These are phyloP conservation scores for Tolypocladium amazonense DNA, from an alignment of 2,329 filamentous ascomycete species.

Conservation along the genomic window DNA sequence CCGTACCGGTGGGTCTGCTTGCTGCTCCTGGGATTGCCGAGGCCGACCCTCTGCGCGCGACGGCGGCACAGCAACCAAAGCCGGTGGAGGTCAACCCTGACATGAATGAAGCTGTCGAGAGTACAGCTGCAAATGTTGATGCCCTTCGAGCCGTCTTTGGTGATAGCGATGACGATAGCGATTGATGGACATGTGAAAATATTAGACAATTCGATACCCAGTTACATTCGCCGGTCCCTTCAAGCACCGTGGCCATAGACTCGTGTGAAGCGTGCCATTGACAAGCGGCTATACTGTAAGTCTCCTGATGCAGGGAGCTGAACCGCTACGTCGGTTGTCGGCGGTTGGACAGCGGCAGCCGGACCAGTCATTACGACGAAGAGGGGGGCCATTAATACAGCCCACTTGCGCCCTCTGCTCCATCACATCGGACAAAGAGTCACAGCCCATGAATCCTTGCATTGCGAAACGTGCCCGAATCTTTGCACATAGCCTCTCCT, in stretches of 20 bases:
- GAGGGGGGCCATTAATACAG: too few species aligned
- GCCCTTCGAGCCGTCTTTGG: constrained; percentile 93
- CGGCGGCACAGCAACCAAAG: neutral
- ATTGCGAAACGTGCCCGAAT: neutral
- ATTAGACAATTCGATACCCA: neutral
- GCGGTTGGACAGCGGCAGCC: neutral
- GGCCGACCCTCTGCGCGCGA: neutral
- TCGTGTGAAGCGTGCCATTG: neutral
- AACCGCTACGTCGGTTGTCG: neutral
- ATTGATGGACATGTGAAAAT: constrained; percentile 19
- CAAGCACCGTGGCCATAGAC: neutral
- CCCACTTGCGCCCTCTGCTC: neutral
- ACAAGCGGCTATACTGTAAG: neutral
- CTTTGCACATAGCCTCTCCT: neutral
- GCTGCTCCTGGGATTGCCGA: neutral
- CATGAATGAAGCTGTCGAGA: constrained; percentile 58
- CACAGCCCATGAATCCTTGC: neutral
- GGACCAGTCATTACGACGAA: neutral
- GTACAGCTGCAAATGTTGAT: constrained; percentile 62
- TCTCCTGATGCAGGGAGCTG: too few species aligned
- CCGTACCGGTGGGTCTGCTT: neutral
- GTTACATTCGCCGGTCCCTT: neutral
- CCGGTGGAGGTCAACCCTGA: constrained; percentile 51
- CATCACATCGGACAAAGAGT: neutral
- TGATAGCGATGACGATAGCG: constrained; percentile 69